Conservation (phyloP, 1,139 yeast species). For the Pichia sp. region DNA sequence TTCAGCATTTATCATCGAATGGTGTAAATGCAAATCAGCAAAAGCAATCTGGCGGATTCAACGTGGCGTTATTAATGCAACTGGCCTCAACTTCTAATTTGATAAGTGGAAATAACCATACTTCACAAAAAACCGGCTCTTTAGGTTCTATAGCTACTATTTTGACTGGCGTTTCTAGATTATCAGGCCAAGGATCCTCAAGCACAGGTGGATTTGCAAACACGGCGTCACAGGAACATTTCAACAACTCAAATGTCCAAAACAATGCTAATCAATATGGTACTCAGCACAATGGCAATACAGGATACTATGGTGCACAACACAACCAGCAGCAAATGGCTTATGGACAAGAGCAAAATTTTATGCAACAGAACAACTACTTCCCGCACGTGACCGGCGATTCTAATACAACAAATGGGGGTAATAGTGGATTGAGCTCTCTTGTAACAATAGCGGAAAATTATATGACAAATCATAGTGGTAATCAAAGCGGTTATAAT, state of each 20-base stretch:
- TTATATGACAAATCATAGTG: neutral
- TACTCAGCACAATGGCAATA: no score
- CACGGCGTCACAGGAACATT: no score
- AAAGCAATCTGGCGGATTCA: slow-evolving; percentile 21
- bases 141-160: slow-evolving; percentile 6
- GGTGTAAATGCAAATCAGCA: slow-evolving; percentile 20
- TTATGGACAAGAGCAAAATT: no score
- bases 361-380: no score
- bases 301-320: no score
- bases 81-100: slow-evolving; percentile 10
- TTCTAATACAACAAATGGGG: neutral
- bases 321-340: no score
- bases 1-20: slow-evolving; percentile 17
- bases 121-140: slow-evolving; percentile 1
- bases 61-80: slow-evolving; percentile 17
- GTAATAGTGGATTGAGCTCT: neutral
- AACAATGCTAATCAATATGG: no score
- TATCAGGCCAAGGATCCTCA: neutral
- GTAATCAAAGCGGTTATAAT: neutral
- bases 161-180: slow-evolving; percentile 9
- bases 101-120: slow-evolving; percentile 7
- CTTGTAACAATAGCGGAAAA: no score
- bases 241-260: no score
- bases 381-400: no score
- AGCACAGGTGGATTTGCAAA: no score